These are phyloP conservation scores for Sporisorium graminicola DNA, from an alignment of 1,284 basidiomycete species.

Conservation along the genomic window DNA sequence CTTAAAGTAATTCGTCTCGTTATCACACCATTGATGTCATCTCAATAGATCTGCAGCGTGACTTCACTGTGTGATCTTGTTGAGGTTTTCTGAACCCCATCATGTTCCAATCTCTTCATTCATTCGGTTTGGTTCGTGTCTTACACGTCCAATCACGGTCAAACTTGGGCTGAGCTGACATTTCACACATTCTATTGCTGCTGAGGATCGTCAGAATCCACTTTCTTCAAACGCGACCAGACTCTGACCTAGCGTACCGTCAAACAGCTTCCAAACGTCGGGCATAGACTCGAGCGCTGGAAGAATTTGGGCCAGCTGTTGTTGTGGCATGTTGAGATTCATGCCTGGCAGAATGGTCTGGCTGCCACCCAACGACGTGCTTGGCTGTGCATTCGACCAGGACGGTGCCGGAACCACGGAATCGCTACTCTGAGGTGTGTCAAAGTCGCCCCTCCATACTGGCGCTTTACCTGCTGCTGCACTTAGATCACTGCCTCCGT, in stretches of 20 bases:
- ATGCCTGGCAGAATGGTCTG: constrained; percentile 33
- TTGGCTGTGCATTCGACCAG: constrained; percentile 11
- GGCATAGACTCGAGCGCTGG: constrained; percentile 53
- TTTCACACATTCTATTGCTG: neutral
- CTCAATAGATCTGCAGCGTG: neutral
- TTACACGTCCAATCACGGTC: neutral
- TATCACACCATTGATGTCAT: neutral
- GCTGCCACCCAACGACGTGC: constrained; percentile 7
- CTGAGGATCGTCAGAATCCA: constrained; percentile 29
- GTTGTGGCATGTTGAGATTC: constrained; percentile 46
- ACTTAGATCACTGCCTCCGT: constrained; percentile 6
- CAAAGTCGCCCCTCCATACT: constrained; percentile 8
- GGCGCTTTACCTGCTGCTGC: constrained; percentile 4
- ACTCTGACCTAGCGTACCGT: constrained; percentile 51
- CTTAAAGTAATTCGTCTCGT: constrained; percentile 3
- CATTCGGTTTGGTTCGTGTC: neutral
- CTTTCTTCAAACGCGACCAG: constrained; percentile 48
- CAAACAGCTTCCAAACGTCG: constrained; percentile 57
- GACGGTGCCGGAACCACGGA: neutral
- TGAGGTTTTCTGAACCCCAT: too few species aligned
- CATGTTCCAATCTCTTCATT: too few species aligned
- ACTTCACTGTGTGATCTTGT: neutral
- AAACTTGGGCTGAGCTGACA: neutral
- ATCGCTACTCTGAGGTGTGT: constrained; percentile 18
- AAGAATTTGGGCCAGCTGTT: constrained; percentile 47